A percentile compares a stretch with the other conserved stretches of the same genome.
These are phyloP conservation scores for Rubia balearica DNA, from an alignment of 305 asterid species.

Conservation along the genomic window DNA sequence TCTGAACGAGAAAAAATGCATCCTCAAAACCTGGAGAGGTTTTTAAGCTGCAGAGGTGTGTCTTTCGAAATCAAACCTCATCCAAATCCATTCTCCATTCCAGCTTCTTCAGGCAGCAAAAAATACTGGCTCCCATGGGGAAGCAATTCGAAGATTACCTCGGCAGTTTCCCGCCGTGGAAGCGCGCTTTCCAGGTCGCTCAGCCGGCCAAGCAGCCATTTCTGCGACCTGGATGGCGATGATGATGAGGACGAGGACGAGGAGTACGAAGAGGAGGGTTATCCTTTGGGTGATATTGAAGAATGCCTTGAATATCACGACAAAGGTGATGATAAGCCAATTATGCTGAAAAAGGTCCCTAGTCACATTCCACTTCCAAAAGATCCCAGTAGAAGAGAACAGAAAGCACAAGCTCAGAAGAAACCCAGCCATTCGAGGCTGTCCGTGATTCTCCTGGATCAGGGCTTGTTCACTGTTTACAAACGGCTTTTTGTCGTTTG, in stretches of 20 bases:
- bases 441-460: slow-evolving; percentile 62
- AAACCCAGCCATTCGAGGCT: slow-evolving; percentile 26
- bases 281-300: slow-evolving; percentile 22
- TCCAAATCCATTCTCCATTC: slow-evolving; percentile 23
- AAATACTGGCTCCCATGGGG: slow-evolving; percentile 30
- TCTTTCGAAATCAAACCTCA: slow-evolving; percentile 37
- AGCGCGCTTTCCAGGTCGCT: slow-evolving; percentile 21
- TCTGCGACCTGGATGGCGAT: slow-evolving; percentile 28
- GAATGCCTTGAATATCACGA: slow-evolving; percentile 18
- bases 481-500: slow-evolving; percentile 48
- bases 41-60: slow-evolving; percentile 36
- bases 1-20: slow-evolving; percentile 13
- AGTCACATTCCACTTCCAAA: slow-evolving; percentile 24
- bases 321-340: slow-evolving; percentile 2
- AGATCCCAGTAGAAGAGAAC: slow-evolving; percentile 19
- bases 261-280: slow-evolving; percentile 1
- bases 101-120: slow-evolving; percentile 15
- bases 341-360: not conserved
- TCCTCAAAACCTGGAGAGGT: slow-evolving; percentile 18
- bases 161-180: slow-evolving; percentile 10
- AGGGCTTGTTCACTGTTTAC: slow-evolving; percentile 69
- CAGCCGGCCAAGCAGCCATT: slow-evolving; percentile 35
- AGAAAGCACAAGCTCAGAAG: not conserved
- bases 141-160: slow-evolving; percentile 18
- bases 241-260: slow-evolving; percentile 8